Evolutionary conservation across 192 early-diverging fungal genomes (phyloP), one percentile per base, ranked within the genome.

Genomic region (Coemansia sp.): DNA sequence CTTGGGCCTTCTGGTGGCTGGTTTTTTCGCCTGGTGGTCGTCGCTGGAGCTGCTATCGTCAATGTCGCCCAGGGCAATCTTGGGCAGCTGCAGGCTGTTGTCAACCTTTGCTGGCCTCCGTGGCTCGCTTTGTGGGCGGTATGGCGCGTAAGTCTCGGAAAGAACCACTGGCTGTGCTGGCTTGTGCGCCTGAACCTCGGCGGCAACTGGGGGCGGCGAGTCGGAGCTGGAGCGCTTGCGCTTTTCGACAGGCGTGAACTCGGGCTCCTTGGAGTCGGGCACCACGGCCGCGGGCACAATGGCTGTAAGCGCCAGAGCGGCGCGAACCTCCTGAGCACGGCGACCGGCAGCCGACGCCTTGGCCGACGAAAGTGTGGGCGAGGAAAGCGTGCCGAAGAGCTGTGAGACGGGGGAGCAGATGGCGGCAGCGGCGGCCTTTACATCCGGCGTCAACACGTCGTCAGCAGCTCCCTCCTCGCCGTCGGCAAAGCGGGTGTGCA

Each of bases 401-500:
- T 25, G 23, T 5, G 75, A 63, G n/a, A 4, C 26, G 0, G 64
- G 52, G 8, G 54, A 37, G 10, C 52, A 34, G 41, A 78, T 19
- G 7, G 25, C 40, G 0, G 22, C 39, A 3, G 32, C 69, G 13
- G 30, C 19, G 22, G 18, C 37, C 9, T 2, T 5, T 11, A 5
- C 27, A 21, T 13, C 35, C 2, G 1, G 13, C 15, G 15, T 5
- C 9, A 33, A 41, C 10, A 43, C 23, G 5, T n/a, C 8, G 8
- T 33, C 59, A 19, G 18, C 53, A 1, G 30, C 35, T 17, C 8
- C 23, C 0, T 40, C 33, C 2, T 38, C 33, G 0, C 22, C 14
- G 23, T 74, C 66, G 23, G 52, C 58, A 21, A 79, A 79, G 9
- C 77, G 54, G 39, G 52, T 63, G 34, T 79, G 77, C 6, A 62